Evolutionary conservation across 2,329 filamentous ascomycete species (phyloP).

Genomic region (Phyllosticta citribraziliensis): DNA sequence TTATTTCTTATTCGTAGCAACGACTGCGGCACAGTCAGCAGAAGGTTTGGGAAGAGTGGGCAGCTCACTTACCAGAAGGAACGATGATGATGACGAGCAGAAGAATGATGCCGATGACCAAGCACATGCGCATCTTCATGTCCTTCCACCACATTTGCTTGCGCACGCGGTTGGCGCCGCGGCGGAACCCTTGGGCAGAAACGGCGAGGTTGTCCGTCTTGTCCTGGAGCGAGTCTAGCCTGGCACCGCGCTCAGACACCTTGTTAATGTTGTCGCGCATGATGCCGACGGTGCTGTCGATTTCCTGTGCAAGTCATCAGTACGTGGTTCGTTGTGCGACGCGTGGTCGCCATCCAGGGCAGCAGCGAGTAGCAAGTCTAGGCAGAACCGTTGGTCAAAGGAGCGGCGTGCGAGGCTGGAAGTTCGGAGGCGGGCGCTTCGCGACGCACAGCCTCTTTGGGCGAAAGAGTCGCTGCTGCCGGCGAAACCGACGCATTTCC

Average conservation of each 20-base stretch:
- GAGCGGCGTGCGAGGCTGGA: not conserved
- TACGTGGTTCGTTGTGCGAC: not conserved
- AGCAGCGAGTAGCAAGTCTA: not conserved
- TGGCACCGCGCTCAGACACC: conserved; percentile 84
- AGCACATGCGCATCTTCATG: conserved; percentile 99
- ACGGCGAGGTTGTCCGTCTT: conserved; percentile 89
- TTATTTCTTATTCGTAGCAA: conserved; percentile 12
- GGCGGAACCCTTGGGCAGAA: conserved; percentile 90
- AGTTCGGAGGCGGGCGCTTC: not conserved
- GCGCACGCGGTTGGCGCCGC: conserved; percentile 90
- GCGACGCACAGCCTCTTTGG: not conserved
- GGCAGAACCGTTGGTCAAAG: not conserved
- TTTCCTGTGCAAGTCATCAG: conserved; percentile 56
- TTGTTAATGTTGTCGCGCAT: conserved; percentile 99
- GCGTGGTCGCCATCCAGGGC: not conserved
- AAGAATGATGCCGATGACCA: conserved; percentile 83
- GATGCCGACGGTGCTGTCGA: conserved; percentile 86
- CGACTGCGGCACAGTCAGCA: conserved; percentile 15
- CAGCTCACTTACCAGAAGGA: conserved; percentile 60
- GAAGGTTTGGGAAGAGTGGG: not conserved
- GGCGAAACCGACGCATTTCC: not conserved
- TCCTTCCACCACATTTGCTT: conserved; percentile 99
- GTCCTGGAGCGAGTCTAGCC: conserved; percentile 78
- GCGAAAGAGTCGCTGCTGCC: not conserved
- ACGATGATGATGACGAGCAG: conserved; percentile 91